Evolutionary conservation across 2,329 filamentous ascomycete species (phyloP).

Genomic region (Penicillium frequentans): DNA sequence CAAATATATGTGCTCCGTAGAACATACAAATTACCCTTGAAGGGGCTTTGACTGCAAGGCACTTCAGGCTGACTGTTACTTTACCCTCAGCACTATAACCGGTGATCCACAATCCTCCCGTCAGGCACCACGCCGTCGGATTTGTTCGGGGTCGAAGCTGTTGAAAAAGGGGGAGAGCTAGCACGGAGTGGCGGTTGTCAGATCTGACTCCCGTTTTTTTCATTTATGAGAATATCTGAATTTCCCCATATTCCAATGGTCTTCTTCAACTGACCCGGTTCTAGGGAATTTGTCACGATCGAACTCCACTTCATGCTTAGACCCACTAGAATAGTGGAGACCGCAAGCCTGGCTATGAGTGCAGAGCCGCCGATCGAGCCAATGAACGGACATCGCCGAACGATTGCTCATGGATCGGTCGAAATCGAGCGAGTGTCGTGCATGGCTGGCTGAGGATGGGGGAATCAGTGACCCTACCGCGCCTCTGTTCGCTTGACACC

Average conservation of each 20-base stretch:
- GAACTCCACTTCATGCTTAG: conserved; percentile 9
- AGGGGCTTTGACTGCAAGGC: not conserved
- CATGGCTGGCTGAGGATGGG: conserved; percentile 27
- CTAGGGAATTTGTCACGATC: conserved; percentile 25
- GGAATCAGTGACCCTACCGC: conserved; percentile 15
- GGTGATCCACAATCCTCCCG: conserved; percentile 16
- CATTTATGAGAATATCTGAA: not conserved
- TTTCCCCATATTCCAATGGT: conserved; percentile 10
- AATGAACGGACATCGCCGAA: conserved; percentile 9
- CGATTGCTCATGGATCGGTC: conserved; percentile 17
- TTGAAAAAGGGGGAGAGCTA: not conserved
- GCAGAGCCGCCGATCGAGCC: conserved; percentile 13
- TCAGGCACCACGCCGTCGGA: conserved; percentile 13
- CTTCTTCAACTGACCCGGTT: conserved; percentile 5
- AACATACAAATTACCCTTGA: too few relatives aligned
- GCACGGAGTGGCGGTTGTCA: conserved; percentile 13
- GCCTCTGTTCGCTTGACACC: conserved; percentile 21
- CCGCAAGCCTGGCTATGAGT: not conserved
- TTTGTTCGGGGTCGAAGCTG: conserved; percentile 14
- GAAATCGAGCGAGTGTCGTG: conserved; percentile 21
- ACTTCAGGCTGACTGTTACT: not conserved
- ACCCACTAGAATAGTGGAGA: conserved; percentile 5
- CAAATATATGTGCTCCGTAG: too few relatives aligned
- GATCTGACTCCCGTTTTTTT: conserved; percentile 3
- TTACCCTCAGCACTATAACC: not conserved